phyloP scores from a whole-genome alignment of 169 alveolate species.

The Cryptosporidium ryanae region DNA sequence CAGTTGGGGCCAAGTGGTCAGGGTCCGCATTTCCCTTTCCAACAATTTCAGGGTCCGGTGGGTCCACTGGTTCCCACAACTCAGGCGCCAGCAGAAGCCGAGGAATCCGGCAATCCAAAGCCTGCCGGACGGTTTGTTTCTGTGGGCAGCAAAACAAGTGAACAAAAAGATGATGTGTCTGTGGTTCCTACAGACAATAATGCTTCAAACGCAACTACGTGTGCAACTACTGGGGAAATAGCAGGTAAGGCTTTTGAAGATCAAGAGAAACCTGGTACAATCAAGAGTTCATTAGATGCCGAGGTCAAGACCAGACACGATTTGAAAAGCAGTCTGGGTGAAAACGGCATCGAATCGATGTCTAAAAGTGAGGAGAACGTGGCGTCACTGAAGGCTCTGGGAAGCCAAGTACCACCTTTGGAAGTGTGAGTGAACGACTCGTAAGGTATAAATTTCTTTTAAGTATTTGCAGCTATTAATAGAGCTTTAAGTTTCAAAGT shows the following conservation, averaged over 20 bases:
- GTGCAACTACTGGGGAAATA: background rate
- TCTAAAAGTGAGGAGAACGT: conserved; percentile 1
- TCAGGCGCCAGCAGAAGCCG: conserved; percentile 7
- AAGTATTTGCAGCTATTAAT: too few species aligned
- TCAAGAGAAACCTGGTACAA: background rate
- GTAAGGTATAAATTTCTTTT: too few species aligned
- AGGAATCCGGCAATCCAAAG: background rate
- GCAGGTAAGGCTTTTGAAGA: background rate
- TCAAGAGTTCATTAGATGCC: background rate
- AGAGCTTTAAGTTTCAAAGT: too few species aligned
- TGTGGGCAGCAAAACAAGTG: background rate
- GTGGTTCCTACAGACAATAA: conserved; percentile 14
- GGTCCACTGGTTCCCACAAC: conserved; percentile 4
- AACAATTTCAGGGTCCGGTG: conserved; percentile 34
- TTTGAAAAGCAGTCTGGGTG: background rate
- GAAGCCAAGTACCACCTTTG: too few species aligned
- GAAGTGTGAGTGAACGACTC: too few species aligned
- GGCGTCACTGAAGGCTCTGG: background rate
- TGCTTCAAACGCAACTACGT: background rate
- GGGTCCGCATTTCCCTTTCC: conserved; percentile 32
- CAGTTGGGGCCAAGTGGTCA: conserved; percentile 8
- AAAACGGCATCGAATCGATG: background rate
- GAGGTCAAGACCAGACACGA: background rate
- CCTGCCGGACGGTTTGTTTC: background rate
- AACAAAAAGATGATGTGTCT: background rate